These are phyloP conservation scores for Phytophthora meadii DNA, from an alignment of 352 stramenopile species.

Conservation along the genomic window DNA sequence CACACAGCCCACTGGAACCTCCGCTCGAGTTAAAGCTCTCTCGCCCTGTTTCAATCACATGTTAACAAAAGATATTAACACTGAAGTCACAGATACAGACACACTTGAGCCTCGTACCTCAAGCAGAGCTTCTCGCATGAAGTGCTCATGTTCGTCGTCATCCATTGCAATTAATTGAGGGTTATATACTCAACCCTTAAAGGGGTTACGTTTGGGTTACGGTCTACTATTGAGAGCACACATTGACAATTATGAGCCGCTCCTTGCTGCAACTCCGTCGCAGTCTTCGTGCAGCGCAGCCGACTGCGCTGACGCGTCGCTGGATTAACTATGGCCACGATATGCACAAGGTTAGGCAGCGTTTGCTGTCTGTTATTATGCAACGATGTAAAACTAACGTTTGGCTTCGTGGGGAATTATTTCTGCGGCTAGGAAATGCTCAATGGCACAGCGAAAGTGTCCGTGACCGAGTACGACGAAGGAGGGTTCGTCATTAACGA, in stretches of 20 bases:
- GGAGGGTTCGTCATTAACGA: constrained; percentile 87
- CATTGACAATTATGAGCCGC: constrained; percentile 31
- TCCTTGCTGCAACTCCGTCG: constrained; percentile 39
- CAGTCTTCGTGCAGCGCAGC: constrained; percentile 20
- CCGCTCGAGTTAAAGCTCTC: constrained; percentile 71
- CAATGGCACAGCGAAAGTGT: constrained; percentile 78
- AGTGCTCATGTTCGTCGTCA: constrained; percentile 51
- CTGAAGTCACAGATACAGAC: background rate
- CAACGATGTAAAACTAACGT: constrained; percentile 1
- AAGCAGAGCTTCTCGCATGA: constrained; percentile 76
- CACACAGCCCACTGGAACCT: constrained; percentile 94
- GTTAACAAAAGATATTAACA: background rate
- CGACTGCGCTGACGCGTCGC: constrained; percentile 35
- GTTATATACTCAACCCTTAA: constrained; percentile 6
- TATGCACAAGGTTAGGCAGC: constrained; percentile 66
- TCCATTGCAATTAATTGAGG: constrained; percentile 17
- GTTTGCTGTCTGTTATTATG: background rate
- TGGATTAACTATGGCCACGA: constrained; percentile 88
- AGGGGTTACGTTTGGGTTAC: constrained; percentile 7
- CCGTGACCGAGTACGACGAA: constrained; percentile 86
- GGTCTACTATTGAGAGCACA: constrained; percentile 1
- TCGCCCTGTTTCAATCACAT: constrained; percentile 61
- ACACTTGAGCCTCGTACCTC: constrained; percentile 47
- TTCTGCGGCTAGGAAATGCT: constrained; percentile 76
- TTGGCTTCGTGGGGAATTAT: background rate